Evolutionary conservation across 805 yeast genomes (phyloP).

Genomic region (Kodamaea fukazawae): DNA sequence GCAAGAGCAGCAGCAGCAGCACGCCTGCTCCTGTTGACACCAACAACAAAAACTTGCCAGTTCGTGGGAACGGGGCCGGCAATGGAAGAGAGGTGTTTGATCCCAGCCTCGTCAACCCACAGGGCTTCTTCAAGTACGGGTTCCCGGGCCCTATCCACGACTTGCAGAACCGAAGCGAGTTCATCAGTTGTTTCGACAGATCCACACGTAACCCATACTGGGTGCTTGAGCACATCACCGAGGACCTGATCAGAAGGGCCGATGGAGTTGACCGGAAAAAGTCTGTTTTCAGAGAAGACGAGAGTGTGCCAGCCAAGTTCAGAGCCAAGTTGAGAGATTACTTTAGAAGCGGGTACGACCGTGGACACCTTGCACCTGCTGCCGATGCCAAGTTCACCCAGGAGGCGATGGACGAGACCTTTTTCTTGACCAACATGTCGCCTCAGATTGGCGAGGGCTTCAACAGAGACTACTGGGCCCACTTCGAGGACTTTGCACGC

Average conservation of each 20-base stretch:
- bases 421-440: slow-evolving; percentile 82
- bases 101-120: slow-evolving; percentile 57
- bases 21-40: slow-evolving; percentile 14
- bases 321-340: slow-evolving; percentile 79
- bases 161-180: slow-evolving; percentile 67
- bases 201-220: slow-evolving; percentile 81
- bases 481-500: slow-evolving; percentile 85
- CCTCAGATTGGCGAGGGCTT: slow-evolving; percentile 99
- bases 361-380: slow-evolving; percentile 98
- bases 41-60: slow-evolving; percentile 9
- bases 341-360: slow-evolving; percentile 91
- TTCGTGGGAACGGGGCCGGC: slow-evolving; percentile 2
- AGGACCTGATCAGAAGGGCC: slow-evolving; percentile 54
- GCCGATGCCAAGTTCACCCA: slow-evolving; percentile 94
- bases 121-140: slow-evolving; percentile 84
- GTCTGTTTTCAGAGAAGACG: slow-evolving; percentile 86
- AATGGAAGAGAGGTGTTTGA: slow-evolving; percentile 17
- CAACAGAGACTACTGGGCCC: slow-evolving; percentile 97
- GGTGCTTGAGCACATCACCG: slow-evolving; percentile 87
- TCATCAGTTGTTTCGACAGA: slow-evolving; percentile 83
- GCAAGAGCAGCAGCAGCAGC: slow-evolving; percentile 27
- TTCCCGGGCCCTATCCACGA: slow-evolving; percentile 96
- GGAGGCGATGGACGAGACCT: slow-evolving; percentile 92
- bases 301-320: slow-evolving; percentile 68
- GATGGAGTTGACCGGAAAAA: slow-evolving; percentile 71